These are phyloP conservation scores for Stellera chamaejasme DNA, from an alignment of 345 rosid species.

Conservation along the genomic window DNA sequence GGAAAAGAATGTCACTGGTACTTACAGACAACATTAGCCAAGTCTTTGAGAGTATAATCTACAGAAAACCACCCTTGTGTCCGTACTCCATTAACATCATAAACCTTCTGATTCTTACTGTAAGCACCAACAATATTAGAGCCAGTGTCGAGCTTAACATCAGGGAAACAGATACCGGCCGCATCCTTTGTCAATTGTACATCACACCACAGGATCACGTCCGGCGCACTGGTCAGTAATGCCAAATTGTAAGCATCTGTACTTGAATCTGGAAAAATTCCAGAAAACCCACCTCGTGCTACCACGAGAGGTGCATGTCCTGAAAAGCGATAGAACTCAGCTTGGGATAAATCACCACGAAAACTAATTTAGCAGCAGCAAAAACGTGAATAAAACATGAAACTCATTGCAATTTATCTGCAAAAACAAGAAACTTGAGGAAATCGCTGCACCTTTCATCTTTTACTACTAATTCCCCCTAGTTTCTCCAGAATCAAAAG, in stretches of 20 bases:
- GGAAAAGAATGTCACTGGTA: slow-evolving; percentile 1
- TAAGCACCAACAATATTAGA: slow-evolving; percentile 17
- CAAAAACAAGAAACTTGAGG: too few species aligned
- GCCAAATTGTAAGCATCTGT: slow-evolving; percentile 36
- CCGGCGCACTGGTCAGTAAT: slow-evolving; percentile 14
- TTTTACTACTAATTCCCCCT: too few species aligned
- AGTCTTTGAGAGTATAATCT: slow-evolving; percentile 47
- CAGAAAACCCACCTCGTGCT: slow-evolving; percentile 93
- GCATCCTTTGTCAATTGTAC: slow-evolving; percentile 81
- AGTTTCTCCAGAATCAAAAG: neutral
- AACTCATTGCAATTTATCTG: too few species aligned
- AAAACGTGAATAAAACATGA: too few species aligned
- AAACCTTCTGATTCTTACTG: slow-evolving; percentile 14
- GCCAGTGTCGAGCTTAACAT: slow-evolving; percentile 44
- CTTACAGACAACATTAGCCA: slow-evolving; percentile 41
- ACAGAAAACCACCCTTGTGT: slow-evolving; percentile 58
- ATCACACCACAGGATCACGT: slow-evolving; percentile 67
- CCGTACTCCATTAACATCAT: slow-evolving; percentile 47
- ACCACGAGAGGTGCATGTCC: slow-evolving; percentile 59
- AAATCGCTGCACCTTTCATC: too few species aligned
- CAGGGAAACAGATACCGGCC: slow-evolving; percentile 68
- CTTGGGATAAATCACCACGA: too few species aligned
- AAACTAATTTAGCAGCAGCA: too few species aligned
- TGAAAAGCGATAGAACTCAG: slow-evolving; percentile 21
- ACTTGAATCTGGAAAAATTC: slow-evolving; percentile 79